phyloP scores from a whole-genome alignment of 2,329 filamentous ascomycete genomes.

The Phoma sp. region DNA sequence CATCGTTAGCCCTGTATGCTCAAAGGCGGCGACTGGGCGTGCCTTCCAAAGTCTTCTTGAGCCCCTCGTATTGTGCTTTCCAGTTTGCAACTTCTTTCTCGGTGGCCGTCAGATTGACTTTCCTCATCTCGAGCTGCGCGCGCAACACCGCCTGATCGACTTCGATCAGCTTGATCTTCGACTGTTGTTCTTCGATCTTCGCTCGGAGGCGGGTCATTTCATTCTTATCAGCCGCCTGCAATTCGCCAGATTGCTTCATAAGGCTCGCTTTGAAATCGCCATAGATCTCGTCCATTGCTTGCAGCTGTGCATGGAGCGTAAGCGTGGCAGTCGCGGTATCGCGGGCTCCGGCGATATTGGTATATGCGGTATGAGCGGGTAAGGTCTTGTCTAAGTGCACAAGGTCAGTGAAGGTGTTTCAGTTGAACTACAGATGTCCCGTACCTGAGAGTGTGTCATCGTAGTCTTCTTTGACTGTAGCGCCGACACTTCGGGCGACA shows the following conservation, averaged over 20 bases:
- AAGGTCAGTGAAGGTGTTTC: background rate
- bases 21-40: background rate
- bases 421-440: background rate
- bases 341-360: background rate
- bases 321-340: background rate
- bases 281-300: constrained; percentile 5
- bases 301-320: background rate
- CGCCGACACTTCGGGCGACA: background rate
- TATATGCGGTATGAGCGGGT: background rate
- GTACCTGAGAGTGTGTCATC: background rate
- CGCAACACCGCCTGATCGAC: background rate
- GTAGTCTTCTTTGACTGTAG: background rate
- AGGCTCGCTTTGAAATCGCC: constrained; percentile 5
- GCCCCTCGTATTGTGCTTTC: constrained; percentile 3
- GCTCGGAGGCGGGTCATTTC: background rate
- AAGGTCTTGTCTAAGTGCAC: background rate
- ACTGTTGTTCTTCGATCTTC: background rate
- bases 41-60: background rate
- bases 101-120: background rate
- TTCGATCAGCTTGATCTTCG: too few species aligned
- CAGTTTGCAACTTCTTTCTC: background rate
- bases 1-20: too few species aligned
- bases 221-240: background rate
- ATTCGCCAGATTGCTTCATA: background rate
- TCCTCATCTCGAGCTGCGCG: background rate